A percentile compares a stretch with the other conserved stretches of the same genome.
Conservation (phyloP, 768 basidiomycete species). For the Gloeopeniophorella convolvens region DNA sequence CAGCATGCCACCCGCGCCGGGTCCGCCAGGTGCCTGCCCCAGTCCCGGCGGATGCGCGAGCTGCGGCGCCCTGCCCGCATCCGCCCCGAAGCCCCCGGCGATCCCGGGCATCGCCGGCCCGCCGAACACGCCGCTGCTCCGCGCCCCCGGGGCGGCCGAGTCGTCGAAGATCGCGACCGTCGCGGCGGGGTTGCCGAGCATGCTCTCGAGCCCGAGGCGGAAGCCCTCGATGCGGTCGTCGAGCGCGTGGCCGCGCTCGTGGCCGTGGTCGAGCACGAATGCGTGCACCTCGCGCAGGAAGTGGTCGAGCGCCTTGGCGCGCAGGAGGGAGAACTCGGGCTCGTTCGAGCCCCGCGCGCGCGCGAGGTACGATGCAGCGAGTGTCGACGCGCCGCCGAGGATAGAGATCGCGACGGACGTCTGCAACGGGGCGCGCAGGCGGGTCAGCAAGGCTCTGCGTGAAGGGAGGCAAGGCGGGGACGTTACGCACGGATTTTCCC, state of each 20-base stretch:
- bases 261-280: constrained; percentile 48
- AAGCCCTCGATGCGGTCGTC: not conserved
- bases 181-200: not conserved
- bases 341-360: constrained; percentile 60
- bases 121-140: not conserved
- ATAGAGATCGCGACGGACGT: constrained; percentile 32
- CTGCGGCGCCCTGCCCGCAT: not conserved
- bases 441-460: not conserved
- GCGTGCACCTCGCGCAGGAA: constrained; percentile 55
- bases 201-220: not conserved
- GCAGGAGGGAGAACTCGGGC: constrained; percentile 53
- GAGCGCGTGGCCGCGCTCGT: constrained; percentile 30
- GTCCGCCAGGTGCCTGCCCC: too few species aligned
- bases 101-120: too few species aligned
- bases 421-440: not conserved
- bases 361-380: constrained; percentile 65
- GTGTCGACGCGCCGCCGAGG: constrained; percentile 52
- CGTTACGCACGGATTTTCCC: constrained; percentile 13
- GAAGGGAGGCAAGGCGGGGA: not conserved
- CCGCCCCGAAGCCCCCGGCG: not conserved
- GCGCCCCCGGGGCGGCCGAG: not conserved
- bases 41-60: too few species aligned
- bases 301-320: constrained; percentile 54
- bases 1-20: too few species aligned
- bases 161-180: not conserved